phyloP scores from a whole-genome alignment of 1,139 yeast genomes.

The Debaryomyces psychrophilus region DNA sequence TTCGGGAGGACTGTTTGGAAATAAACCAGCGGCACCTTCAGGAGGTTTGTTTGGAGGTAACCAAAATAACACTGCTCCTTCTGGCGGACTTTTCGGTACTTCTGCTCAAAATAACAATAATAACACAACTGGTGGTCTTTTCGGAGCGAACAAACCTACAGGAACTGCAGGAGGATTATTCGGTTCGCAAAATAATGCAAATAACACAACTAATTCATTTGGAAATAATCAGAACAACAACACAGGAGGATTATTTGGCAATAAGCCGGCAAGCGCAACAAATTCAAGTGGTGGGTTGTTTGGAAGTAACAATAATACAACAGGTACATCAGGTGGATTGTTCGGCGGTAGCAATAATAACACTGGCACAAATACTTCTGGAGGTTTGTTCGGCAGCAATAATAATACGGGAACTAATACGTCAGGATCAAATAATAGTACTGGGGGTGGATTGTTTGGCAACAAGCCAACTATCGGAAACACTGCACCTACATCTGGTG shows the following conservation, averaged over 20 bases:
- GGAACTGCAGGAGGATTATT: conserved; percentile 21
- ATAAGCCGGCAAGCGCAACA: conserved; percentile 19
- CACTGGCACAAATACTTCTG: conserved; percentile 16
- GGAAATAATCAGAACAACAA: conserved; percentile 18
- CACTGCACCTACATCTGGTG: not conserved
- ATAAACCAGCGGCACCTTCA: conserved; percentile 23
- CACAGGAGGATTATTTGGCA: conserved; percentile 46
- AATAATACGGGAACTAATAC: conserved; percentile 18
- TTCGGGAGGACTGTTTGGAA: conserved; percentile 30
- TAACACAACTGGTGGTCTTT: conserved; percentile 22
- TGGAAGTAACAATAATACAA: conserved; percentile 19
- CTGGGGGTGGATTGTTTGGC: conserved; percentile 46
- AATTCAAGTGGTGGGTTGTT: conserved; percentile 30
- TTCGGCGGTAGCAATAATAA: conserved; percentile 33
- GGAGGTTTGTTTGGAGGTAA: conserved; percentile 31
- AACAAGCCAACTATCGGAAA: conserved; percentile 19
- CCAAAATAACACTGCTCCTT: conserved; percentile 15
- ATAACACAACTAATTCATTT: conserved; percentile 20
- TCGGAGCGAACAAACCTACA: conserved; percentile 22
- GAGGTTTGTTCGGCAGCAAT: conserved; percentile 19
- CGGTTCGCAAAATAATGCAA: conserved; percentile 22
- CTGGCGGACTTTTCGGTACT: conserved; percentile 41
- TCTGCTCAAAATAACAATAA: conserved; percentile 23
- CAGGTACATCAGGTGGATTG: conserved; percentile 26
- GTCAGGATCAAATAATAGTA: conserved; percentile 18